Percentiles rank a stretch among this genome's conserved stretches.
Evolutionary conservation across 495 filamentous ascomycete species (phyloP).

Genomic region (Trichoderma asperelloides): DNA sequence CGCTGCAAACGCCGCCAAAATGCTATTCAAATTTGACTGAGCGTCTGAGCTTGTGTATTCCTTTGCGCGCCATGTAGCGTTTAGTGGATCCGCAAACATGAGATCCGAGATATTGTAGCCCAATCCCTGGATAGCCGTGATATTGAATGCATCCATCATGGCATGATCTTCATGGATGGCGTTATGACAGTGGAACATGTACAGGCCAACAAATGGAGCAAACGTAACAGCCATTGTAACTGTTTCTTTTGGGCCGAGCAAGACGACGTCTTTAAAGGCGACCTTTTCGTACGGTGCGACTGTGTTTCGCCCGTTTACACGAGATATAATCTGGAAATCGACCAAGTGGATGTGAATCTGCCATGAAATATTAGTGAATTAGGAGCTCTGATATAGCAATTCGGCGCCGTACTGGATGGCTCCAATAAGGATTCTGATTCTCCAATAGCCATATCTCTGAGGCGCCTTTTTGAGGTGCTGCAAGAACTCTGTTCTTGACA

Average conservation of each 20-base stretch:
- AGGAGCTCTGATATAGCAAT: not conserved
- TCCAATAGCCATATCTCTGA: constrained; percentile 44
- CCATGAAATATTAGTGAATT: not conserved
- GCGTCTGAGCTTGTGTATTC: not conserved
- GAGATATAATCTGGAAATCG: constrained; percentile 43
- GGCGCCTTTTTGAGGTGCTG: constrained; percentile 36
- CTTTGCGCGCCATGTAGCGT: not conserved
- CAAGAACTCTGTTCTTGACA: constrained; percentile 42
- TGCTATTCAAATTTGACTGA: not conserved
- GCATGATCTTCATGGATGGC: constrained; percentile 51
- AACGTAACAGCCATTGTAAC: constrained; percentile 41
- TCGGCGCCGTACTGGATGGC: constrained; percentile 26
- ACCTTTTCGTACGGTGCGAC: constrained; percentile 40
- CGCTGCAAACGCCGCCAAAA: not conserved
- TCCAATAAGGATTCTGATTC: constrained; percentile 38
- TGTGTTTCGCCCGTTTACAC: constrained; percentile 26
- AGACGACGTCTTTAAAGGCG: constrained; percentile 45
- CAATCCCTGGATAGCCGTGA: constrained; percentile 35
- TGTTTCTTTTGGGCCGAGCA: constrained; percentile 37
- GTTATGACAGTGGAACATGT: constrained; percentile 53
- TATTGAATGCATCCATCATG: constrained; percentile 55
- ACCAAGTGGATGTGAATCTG: constrained; percentile 50
- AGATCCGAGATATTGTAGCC: constrained; percentile 28
- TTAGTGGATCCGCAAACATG: constrained; percentile 11
- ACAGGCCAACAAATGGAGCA: constrained; percentile 44